phyloP scores from a whole-genome alignment of 2,329 filamentous ascomycete genomes.

The Mycocentrospora acerina region DNA sequence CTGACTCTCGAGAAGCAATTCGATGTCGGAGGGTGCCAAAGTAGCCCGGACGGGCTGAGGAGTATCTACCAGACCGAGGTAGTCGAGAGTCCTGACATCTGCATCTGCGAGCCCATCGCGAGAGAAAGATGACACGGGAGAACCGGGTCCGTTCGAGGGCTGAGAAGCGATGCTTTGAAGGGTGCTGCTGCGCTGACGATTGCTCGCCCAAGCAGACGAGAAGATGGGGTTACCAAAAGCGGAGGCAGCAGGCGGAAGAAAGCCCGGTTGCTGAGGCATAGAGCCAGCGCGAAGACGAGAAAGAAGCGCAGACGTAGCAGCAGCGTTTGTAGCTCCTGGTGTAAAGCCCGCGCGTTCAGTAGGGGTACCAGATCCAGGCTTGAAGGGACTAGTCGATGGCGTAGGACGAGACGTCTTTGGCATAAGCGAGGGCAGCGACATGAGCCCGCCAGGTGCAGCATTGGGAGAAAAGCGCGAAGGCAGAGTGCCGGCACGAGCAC shows the following conservation, averaged over 20 bases:
- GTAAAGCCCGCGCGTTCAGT: conserved; percentile 40
- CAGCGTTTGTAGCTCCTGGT: conserved; percentile 50
- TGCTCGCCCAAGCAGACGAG: conserved; percentile 78
- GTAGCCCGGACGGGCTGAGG: conserved; percentile 78
- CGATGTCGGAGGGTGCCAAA: conserved; percentile 62
- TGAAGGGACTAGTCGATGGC: conserved; percentile 84
- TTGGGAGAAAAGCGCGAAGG: conserved; percentile 89
- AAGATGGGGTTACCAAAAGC: conserved; percentile 92
- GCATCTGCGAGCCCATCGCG: conserved; percentile 81
- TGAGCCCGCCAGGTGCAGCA: conserved; percentile 61
- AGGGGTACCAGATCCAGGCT: conserved; percentile 57
- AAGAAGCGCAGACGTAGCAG: conserved; percentile 69
- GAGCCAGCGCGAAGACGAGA: conserved; percentile 89
- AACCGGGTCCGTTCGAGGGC: conserved; percentile 82
- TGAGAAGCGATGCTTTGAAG: conserved; percentile 87
- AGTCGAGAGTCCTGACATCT: conserved; percentile 92
- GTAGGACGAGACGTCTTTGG: conserved; percentile 82
- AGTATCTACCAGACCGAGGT: conserved; percentile 90
- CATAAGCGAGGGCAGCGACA: conserved; percentile 55
- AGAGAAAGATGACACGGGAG: conserved; percentile 82
- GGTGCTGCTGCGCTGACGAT: conserved; percentile 81
- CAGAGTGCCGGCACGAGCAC: conserved; percentile 91
- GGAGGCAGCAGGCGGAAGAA: conserved; percentile 55
- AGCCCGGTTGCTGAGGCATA: conserved; percentile 84
- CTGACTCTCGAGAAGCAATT: conserved; percentile 54